Conservation (phyloP, 257 asterid genomes). For the Plantago ovata region DNA sequence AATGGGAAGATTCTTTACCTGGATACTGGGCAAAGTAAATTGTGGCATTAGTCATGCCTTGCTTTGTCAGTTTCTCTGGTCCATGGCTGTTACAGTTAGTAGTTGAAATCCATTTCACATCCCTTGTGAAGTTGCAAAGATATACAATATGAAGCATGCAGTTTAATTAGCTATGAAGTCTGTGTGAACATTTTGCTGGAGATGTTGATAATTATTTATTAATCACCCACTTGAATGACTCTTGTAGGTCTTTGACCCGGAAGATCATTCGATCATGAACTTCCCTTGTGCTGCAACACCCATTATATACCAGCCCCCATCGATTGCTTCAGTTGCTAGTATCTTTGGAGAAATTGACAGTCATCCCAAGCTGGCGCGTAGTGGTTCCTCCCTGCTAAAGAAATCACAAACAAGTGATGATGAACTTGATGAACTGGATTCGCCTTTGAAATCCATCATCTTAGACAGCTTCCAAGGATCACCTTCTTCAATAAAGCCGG, state of each 20-base stretch:
- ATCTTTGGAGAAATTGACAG: slow-evolving; percentile 38
- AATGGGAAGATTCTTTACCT: no score
- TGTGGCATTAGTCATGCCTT: no score
- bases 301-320: slow-evolving; percentile 49
- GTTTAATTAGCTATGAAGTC: no score
- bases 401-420: slow-evolving; percentile 77
- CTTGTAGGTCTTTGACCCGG: slow-evolving; percentile 41
- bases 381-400: slow-evolving; percentile 52
- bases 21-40: no score
- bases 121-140: no score
- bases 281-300: slow-evolving; percentile 66
- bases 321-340: slow-evolving; percentile 33
- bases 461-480: slow-evolving; percentile 29
- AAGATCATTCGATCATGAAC: slow-evolving; percentile 40
- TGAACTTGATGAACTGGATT: slow-evolving; percentile 63
- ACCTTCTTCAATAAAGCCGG: slow-evolving; percentile 27
- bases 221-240: not conserved
- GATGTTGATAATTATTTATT: slow-evolving; percentile 1
- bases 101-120: no score
- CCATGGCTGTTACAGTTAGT: no score
- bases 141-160: no score
- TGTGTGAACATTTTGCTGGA: not conserved
- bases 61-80: no score
- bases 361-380: slow-evolving; percentile 41
- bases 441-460: slow-evolving; percentile 50